Evolutionary conservation across 164 flowering plant genomes (phyloP).

Genomic region (Aristolochia fimbriata): DNA sequence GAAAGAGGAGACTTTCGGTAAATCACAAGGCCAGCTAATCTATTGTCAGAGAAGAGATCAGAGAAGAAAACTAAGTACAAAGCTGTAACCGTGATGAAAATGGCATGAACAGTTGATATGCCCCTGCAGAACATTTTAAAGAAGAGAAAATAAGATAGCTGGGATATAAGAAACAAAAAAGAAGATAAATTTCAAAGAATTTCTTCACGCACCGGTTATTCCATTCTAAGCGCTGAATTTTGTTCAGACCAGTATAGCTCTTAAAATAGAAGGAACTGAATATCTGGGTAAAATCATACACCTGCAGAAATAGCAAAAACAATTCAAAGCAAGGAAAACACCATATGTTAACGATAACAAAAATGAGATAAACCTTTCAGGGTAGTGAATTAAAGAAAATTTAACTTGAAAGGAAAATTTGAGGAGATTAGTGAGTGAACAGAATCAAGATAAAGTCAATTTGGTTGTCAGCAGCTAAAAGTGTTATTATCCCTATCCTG

Average conservation of each 20-base stretch:
- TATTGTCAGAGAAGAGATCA: conserved; percentile 58
- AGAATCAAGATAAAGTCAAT: too few relatives aligned
- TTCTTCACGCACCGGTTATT: conserved; percentile 56
- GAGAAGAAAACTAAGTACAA: conserved; percentile 90
- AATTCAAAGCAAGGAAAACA: background rate
- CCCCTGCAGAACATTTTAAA: conserved; percentile 45
- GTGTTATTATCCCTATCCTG: too few relatives aligned
- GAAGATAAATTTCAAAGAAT: background rate
- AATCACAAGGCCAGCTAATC: conserved; percentile 33
- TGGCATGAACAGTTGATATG: conserved; percentile 81
- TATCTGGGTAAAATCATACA: conserved; percentile 58
- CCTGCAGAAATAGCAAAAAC: conserved; percentile 26
- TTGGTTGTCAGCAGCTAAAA: too few relatives aligned
- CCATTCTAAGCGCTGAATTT: conserved; percentile 78
- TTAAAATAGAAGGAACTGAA: conserved; percentile 56
- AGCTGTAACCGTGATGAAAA: conserved; percentile 62
- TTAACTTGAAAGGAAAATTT: too few relatives aligned
- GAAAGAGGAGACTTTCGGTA: conserved; percentile 73
- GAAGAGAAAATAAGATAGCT: conserved; percentile 1
- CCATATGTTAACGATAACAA: background rate
- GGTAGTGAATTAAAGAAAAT: too few relatives aligned
- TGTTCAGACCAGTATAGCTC: conserved; percentile 57
- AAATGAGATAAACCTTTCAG: background rate
- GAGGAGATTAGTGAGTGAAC: too few relatives aligned
- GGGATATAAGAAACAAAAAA: background rate